phyloP scores from a whole-genome alignment of 148 eudicot genomes.

The Heliamphora exappendiculata region DNA sequence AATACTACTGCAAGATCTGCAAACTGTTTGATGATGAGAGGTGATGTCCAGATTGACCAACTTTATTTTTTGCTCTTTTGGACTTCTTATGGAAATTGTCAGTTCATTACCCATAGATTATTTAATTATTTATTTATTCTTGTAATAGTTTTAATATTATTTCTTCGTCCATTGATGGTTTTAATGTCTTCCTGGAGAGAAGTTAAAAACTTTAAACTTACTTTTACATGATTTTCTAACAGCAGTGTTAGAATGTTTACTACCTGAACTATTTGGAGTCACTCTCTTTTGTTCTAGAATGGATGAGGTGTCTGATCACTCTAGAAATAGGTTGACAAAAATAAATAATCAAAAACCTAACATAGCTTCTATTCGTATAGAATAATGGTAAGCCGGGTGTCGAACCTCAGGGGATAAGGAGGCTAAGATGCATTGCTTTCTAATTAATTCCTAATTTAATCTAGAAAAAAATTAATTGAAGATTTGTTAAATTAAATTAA shows the following conservation, averaged over 20 bases:
- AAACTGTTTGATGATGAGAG: constrained; percentile 87
- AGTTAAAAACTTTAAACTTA: neutral
- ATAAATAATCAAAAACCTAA: no score
- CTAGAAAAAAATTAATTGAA: no score
- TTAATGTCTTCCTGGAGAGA: neutral
- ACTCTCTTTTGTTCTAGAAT: neutral
- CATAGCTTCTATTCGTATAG: no score
- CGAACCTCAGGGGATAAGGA: no score
- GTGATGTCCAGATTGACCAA: constrained; percentile 29
- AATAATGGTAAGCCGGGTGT: no score
- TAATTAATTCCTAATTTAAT: no score
- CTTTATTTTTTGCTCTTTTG: neutral
- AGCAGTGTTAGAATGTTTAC: neutral
- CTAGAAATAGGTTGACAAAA: no score
- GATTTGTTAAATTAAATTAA: no score
- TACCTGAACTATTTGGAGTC: neutral
- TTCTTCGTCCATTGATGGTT: no score
- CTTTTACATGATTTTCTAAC: neutral
- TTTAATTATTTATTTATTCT: neutral
- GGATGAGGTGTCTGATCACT: neutral
- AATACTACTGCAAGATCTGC: constrained; percentile 84
- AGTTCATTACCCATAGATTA: no score
- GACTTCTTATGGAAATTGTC: neutral
- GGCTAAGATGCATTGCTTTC: no score
- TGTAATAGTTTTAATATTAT: neutral